These are phyloP conservation scores for Westerdykella sp. DNA, from an alignment of 2,329 filamentous ascomycete genomes.

Conservation along the genomic window DNA sequence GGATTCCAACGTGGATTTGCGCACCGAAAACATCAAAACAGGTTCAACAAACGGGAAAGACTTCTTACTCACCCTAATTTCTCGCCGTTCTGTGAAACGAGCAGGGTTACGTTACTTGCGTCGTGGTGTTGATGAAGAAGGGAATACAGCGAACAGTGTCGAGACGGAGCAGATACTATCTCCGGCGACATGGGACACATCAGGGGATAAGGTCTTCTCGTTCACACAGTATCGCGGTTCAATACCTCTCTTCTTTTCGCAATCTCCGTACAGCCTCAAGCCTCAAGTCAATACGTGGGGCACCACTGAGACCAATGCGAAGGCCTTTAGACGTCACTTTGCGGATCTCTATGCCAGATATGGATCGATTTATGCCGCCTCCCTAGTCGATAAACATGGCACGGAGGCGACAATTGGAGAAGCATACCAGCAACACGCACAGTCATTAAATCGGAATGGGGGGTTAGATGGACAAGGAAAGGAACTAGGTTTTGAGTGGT, in stretches of 20 bases:
- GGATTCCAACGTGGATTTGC: slow-evolving; percentile 8
- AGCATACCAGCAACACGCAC: slow-evolving; percentile 64
- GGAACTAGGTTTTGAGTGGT: slow-evolving; percentile 78
- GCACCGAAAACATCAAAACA: slow-evolving; percentile 20
- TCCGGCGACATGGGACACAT: slow-evolving; percentile 56
- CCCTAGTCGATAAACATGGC: slow-evolving; percentile 82
- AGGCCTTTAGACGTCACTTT: slow-evolving; percentile 76
- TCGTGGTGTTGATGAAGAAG: slow-evolving; percentile 83
- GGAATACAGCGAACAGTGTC: slow-evolving; percentile 80
- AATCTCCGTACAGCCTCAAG: slow-evolving; percentile 89
- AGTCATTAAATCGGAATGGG: slow-evolving; percentile 56
- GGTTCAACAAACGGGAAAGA: slow-evolving; percentile 36
- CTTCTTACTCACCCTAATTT: slow-evolving; percentile 83
- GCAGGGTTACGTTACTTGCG: slow-evolving; percentile 86
- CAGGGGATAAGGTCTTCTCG: slow-evolving; percentile 60
- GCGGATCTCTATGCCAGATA: slow-evolving; percentile 62
- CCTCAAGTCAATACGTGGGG: slow-evolving; percentile 78
- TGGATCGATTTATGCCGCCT: slow-evolving; percentile 70
- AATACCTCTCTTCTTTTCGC: slow-evolving; percentile 91
- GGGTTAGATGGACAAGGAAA: slow-evolving; percentile 44
- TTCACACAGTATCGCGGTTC: slow-evolving; percentile 86
- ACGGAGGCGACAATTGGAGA: slow-evolving; percentile 74
- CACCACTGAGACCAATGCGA: slow-evolving; percentile 69
- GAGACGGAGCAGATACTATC: slow-evolving; percentile 95
- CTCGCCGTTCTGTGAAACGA: slow-evolving; percentile 77